Conservation (phyloP, 495 filamentous ascomycete species). For the Extremus antarcticus region DNA sequence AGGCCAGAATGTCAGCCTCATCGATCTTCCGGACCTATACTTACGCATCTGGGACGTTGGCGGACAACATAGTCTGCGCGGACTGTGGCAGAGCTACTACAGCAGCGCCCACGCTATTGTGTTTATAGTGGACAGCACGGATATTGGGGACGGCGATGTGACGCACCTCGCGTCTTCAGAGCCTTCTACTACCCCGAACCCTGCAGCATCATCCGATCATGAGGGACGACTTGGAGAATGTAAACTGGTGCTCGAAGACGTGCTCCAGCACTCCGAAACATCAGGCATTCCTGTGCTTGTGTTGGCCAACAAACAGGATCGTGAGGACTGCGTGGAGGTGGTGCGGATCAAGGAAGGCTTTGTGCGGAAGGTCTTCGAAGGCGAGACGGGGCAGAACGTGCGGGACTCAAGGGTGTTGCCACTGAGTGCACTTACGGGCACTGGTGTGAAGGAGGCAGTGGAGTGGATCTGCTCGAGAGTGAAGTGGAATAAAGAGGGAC, state of each 20-base stretch:
- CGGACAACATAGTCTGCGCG: conserved; percentile 77
- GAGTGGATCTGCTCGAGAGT: conserved; percentile 89
- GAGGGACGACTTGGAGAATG: conserved; percentile 74
- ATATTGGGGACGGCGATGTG: conserved; percentile 70
- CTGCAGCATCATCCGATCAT: conserved; percentile 31
- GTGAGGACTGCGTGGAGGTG: conserved; percentile 95
- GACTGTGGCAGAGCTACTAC: conserved; percentile 95
- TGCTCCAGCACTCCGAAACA: conserved; percentile 73
- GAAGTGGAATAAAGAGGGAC: conserved; percentile 88
- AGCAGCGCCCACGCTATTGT: conserved; percentile 88
- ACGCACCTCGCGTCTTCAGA: conserved; percentile 8
- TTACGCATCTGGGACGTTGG: conserved; percentile 98
- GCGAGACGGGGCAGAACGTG: conserved; percentile 72
- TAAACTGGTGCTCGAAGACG: conserved; percentile 74
- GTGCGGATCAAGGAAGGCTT: conserved; percentile 94
- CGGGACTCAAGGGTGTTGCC: conserved; percentile 86
- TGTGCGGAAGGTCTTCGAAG: conserved; percentile 87
- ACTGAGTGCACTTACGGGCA: conserved; percentile 80
- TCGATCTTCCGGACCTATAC: conserved; percentile 81
- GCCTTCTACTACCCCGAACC: conserved; percentile 1
- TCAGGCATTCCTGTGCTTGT: conserved; percentile 86
- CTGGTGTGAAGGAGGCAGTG: conserved; percentile 84
- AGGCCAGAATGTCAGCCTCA: conserved; percentile 89
- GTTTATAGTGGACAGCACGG: conserved; percentile 89
- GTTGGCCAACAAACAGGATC: conserved; percentile 93